Percentiles rank a stretch among this genome's conserved stretches.
Conservation (phyloP, 1,284 basidiomycete species). For the Moesziomyces globuligerus region DNA sequence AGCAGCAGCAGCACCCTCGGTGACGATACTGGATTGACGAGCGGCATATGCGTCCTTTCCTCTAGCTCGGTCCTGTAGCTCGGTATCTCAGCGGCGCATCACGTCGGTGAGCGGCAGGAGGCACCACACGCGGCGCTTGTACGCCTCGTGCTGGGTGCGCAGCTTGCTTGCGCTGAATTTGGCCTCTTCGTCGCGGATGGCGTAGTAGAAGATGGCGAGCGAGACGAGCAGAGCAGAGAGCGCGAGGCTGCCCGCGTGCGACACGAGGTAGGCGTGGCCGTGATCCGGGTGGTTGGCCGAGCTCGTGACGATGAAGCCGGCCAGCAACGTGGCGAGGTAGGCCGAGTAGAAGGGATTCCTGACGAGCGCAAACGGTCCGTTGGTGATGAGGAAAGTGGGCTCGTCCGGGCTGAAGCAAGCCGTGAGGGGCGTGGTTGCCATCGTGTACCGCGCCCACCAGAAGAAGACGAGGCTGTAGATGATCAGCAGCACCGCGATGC, state of each 20-base stretch:
- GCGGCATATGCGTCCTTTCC: no score
- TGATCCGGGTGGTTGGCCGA: constrained; percentile 42
- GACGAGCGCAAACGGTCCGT: constrained; percentile 35
- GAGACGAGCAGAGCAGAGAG: constrained; percentile 18
- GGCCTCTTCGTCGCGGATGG: constrained; percentile 42
- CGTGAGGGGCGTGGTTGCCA: constrained; percentile 11
- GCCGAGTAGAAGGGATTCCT: constrained; percentile 42
- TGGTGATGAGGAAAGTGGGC: constrained; percentile 34
- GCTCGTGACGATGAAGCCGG: constrained; percentile 44
- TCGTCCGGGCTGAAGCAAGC: constrained; percentile 32
- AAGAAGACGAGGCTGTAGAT: constrained; percentile 36
- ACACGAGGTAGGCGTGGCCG: constrained; percentile 26
- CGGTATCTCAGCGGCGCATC: constrained; percentile 12
- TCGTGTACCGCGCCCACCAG: constrained; percentile 45
- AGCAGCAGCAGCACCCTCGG: no score
- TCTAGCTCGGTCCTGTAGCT: no score
- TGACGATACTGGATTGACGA: no score
- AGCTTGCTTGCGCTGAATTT: constrained; percentile 46
- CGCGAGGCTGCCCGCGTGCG: constrained; percentile 33
- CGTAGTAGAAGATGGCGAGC: constrained; percentile 35
- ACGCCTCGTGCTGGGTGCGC: constrained; percentile 34
- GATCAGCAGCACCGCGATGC: constrained; percentile 21
- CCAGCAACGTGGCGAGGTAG: constrained; percentile 28
- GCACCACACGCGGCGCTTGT: constrained; percentile 32
- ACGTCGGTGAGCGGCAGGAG: constrained; percentile 35